phyloP scores from a whole-genome alignment of 257 asterid species.

The Solanum rostratum region DNA sequence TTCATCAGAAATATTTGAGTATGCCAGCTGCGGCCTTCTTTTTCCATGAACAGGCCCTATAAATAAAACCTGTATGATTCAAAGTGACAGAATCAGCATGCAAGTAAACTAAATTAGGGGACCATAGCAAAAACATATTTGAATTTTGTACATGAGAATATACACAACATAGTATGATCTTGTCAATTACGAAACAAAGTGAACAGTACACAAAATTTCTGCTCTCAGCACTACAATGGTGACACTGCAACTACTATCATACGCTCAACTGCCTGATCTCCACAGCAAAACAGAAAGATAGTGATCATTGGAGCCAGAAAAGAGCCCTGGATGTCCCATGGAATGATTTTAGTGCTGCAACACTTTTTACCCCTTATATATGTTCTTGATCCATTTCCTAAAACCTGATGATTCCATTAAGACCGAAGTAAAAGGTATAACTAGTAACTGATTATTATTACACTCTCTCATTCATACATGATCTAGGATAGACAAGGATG shows the following conservation, averaged over 20 bases:
- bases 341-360: background rate
- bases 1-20: constrained; percentile 22
- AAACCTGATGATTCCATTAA: background rate
- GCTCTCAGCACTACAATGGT: background rate
- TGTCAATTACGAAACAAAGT: background rate
- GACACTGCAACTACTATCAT: background rate
- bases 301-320: background rate
- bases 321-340: background rate
- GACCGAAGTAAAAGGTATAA: background rate
- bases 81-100: background rate
- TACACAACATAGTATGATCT: background rate
- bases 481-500: background rate
- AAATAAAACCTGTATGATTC: constrained; percentile 56
- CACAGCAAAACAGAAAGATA: background rate
- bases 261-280: background rate
- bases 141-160: background rate
- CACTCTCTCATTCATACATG: background rate
- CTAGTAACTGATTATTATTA: background rate
- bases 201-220: background rate
- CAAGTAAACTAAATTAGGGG: background rate
- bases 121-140: background rate
- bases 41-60: constrained; percentile 70
- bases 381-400: background rate
- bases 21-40: constrained; percentile 45
- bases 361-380: background rate